Percentiles rank a stretch among this genome's conserved stretches.
Evolutionary conservation across 1,284 basidiomycete species (phyloP).

Genomic region (Melanopsichium pennsylvanicum): DNA sequence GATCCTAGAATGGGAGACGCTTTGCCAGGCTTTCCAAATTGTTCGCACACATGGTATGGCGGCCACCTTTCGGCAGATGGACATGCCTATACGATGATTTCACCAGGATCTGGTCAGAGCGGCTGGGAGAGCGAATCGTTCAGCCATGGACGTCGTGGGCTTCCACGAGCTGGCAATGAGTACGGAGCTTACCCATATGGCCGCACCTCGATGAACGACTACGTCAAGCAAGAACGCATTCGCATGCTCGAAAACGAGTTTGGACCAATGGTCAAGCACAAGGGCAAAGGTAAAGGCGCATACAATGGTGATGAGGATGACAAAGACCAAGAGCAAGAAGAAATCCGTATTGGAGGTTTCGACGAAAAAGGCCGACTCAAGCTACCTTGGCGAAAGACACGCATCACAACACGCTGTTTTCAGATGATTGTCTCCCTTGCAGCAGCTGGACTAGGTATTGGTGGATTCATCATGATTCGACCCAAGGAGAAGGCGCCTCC

Average conservation of each 20-base stretch:
- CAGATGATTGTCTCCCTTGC: constrained; percentile 40
- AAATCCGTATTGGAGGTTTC: constrained; percentile 38
- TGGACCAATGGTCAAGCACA: constrained; percentile 44
- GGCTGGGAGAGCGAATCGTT: constrained; percentile 59
- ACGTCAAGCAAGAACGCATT: constrained; percentile 55
- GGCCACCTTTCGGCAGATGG: constrained; percentile 59
- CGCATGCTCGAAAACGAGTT: constrained; percentile 59
- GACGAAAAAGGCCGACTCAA: constrained; percentile 34
- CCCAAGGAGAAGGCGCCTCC: constrained; percentile 32
- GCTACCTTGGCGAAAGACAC: constrained; percentile 29
- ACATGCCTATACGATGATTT: constrained; percentile 55
- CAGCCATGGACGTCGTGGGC: constrained; percentile 14
- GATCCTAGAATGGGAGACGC: constrained; percentile 29
- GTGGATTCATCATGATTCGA: constrained; percentile 46
- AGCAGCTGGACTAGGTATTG: constrained; percentile 39
- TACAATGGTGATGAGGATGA: constrained; percentile 31
- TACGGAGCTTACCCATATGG: constrained; percentile 24
- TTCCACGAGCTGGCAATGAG: background rate
- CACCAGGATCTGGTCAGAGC: constrained; percentile 42
- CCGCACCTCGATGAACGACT: constrained; percentile 15
- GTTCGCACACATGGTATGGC: constrained; percentile 54
- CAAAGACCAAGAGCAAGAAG: constrained; percentile 26
- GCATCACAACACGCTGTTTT: constrained; percentile 28
- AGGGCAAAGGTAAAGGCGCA: constrained; percentile 16
- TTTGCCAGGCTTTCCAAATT: constrained; percentile 46